Evolutionary conservation across 768 basidiomycete genomes (phyloP), one percentile per base, ranked within the genome.

Genomic region (Hydnomerulius pinastri): DNA sequence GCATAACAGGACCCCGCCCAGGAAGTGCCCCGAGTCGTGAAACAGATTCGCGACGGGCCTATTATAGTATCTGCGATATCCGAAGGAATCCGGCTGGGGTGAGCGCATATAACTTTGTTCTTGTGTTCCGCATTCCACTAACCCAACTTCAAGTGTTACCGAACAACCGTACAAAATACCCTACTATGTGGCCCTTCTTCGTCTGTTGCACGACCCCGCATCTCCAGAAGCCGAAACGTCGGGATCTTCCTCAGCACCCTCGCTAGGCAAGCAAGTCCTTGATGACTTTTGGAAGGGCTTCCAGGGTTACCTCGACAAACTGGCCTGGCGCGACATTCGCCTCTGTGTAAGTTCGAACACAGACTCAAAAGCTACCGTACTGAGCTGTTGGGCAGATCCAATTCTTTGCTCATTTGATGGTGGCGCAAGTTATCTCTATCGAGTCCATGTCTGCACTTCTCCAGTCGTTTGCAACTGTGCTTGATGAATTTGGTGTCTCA

Each of bases 131-230:
- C 38, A 13, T 35, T 17, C 40, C 46, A 48, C 44, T 67, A 40
- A 55, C 37, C 17, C 3, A 11, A 11, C 38, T 4, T 29, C 17
- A 62, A 93, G 91, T 43, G 83, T 92, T 45, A 92, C 87, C 1
- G 92, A 98, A 70, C 89, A 97, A 60, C 94, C 95, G 0, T 94
- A 84, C 76, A 99, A 98, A 75, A 88, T 91, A 29, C 87, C 92
- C 0, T 89, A 85, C 64, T 94, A 93, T 69, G 91, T 91, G 11
- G 82, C 90, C 10, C 71, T 98, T 15, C 76, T 97, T 41, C 79
- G 85, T 18, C 70, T 84, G 32, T 73, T 98, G 32, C 78, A 83
- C 58, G 78, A 82, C 59, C 74, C 68, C 30, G 50, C 59, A 10
- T 54, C 61, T 15, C 59, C 69, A 32, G 79, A 76, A 33, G 69